phyloP scores from a whole-genome alignment of 306 rosid genomes.

The Trifolium dubium region DNA sequence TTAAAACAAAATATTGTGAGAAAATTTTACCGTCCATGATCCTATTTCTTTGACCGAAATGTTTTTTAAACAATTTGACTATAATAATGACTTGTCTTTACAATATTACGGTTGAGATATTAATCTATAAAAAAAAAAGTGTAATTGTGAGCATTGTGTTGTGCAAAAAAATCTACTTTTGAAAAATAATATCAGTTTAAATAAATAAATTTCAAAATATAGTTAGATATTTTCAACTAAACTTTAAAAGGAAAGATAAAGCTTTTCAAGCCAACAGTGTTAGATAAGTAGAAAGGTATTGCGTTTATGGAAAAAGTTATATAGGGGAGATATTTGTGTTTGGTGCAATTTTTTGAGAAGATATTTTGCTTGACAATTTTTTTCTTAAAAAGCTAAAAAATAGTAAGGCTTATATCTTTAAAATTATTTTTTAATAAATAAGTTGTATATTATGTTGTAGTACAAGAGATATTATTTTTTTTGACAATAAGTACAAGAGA shows the following conservation, averaged over 20 bases:
- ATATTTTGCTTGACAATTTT: background rate
- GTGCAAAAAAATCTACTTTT: background rate
- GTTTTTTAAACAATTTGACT: too few species aligned
- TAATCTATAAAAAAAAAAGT: too few species aligned
- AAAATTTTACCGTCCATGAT: too few species aligned
- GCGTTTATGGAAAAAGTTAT: background rate
- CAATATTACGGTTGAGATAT: too few species aligned
- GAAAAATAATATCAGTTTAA: background rate
- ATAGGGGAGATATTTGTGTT: background rate
- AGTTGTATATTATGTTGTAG: background rate
- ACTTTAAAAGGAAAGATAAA: background rate
- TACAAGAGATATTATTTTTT: conserved; percentile 21
- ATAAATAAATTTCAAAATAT: background rate
- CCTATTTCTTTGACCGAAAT: too few species aligned
- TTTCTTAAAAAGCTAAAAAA: background rate
- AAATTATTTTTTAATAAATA: background rate
- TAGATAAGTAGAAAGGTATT: background rate
- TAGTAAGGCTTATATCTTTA: background rate
- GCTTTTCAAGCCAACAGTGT: background rate
- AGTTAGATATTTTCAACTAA: background rate
- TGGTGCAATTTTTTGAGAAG: background rate
- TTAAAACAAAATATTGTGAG: too few species aligned
- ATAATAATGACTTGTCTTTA: too few species aligned
- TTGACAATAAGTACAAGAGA: background rate
- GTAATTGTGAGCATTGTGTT: background rate